Conservation (phyloP, 495 filamentous ascomycete genomes). For the Niebla homalea region DNA sequence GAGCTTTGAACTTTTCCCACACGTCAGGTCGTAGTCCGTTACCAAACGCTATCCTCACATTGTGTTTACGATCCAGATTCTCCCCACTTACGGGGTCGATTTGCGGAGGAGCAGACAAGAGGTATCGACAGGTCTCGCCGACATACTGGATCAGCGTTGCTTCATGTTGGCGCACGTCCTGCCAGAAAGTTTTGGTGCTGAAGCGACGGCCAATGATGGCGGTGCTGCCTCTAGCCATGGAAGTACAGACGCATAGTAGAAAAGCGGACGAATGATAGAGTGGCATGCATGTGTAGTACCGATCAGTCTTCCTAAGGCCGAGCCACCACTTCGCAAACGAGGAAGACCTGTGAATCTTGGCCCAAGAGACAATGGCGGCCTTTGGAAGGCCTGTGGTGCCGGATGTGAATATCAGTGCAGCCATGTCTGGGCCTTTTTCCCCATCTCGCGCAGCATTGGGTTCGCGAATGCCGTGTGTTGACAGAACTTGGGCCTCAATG, state of each 20-base stretch:
- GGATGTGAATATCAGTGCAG: slow-evolving; percentile 69
- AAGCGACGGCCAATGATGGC: slow-evolving; percentile 69
- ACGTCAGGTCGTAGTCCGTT: slow-evolving; percentile 90
- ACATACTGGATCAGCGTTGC: slow-evolving; percentile 90
- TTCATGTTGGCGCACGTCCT: slow-evolving; percentile 54
- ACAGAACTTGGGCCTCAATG: slow-evolving; percentile 46
- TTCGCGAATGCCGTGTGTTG: slow-evolving; percentile 44
- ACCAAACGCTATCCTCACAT: slow-evolving; percentile 69
- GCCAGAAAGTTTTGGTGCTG: slow-evolving; percentile 70
- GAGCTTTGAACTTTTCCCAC: slow-evolving; percentile 76
- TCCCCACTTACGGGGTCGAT: slow-evolving; percentile 51
- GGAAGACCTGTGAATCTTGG: slow-evolving; percentile 43
- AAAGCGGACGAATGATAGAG: slow-evolving; percentile 82
- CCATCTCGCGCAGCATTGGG: slow-evolving; percentile 47
- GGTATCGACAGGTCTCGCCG: slow-evolving; percentile 85
- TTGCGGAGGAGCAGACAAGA: slow-evolving; percentile 57
- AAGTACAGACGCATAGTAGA: slow-evolving; percentile 51
- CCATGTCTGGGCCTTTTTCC: slow-evolving; percentile 42
- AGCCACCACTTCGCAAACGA: slow-evolving; percentile 46
- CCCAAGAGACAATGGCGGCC: slow-evolving; percentile 72
- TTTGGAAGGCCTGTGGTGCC: slow-evolving; percentile 91
- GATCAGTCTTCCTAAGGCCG: slow-evolving; percentile 42
- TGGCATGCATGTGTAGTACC: slow-evolving; percentile 88
- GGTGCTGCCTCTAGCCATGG: slow-evolving; percentile 47
- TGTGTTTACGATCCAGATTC: slow-evolving; percentile 64